Percentiles rank a stretch among this genome's conserved stretches.
Evolutionary conservation across 768 basidiomycete species (phyloP).

Genomic region (Leucogyrophana mollusca): DNA sequence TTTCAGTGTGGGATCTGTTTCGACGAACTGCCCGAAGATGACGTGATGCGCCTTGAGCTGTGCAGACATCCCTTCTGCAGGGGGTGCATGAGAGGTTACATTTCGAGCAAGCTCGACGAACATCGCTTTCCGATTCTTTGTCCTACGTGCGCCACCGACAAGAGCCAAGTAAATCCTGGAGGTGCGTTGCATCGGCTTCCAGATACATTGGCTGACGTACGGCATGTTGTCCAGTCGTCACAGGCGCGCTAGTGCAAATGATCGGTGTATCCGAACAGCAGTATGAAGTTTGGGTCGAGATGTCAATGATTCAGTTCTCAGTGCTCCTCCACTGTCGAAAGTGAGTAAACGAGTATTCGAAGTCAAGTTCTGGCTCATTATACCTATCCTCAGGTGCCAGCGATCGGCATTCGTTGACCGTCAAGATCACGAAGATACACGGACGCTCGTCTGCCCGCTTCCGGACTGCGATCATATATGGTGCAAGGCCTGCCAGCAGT

Average conservation of each 20-base stretch:
- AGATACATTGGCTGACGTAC: background rate
- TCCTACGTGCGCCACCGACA: constrained; percentile 48
- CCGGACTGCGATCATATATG: constrained; percentile 48
- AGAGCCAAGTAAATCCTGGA: constrained; percentile 25
- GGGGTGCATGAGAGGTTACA: constrained; percentile 44
- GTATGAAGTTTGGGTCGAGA: constrained; percentile 41
- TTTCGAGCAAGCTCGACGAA: constrained; percentile 48
- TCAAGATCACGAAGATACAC: constrained; percentile 38
- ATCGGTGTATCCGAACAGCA: constrained; percentile 46
- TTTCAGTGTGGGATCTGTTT: constrained; percentile 59
- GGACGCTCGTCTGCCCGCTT: constrained; percentile 49
- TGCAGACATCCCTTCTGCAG: constrained; percentile 58
- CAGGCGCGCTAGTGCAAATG: constrained; percentile 33
- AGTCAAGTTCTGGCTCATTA: too few species aligned
- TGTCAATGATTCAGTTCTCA: constrained; percentile 44
- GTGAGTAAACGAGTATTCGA: constrained; percentile 28
- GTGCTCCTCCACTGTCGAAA: constrained; percentile 46
- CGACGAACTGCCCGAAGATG: constrained; percentile 45
- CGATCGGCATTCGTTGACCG: constrained; percentile 50
- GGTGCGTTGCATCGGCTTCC: constrained; percentile 15
- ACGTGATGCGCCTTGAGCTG: constrained; percentile 36
- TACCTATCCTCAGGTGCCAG: constrained; percentile 50
- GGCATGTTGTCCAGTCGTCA: constrained; percentile 31
- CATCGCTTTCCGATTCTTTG: constrained; percentile 59
- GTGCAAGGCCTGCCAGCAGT: constrained; percentile 61